Evolutionary conservation across 2,329 filamentous ascomycete species (phyloP), one percentile per base, ranked within the genome.

Genomic region (Aquanectria penicillioides): DNA sequence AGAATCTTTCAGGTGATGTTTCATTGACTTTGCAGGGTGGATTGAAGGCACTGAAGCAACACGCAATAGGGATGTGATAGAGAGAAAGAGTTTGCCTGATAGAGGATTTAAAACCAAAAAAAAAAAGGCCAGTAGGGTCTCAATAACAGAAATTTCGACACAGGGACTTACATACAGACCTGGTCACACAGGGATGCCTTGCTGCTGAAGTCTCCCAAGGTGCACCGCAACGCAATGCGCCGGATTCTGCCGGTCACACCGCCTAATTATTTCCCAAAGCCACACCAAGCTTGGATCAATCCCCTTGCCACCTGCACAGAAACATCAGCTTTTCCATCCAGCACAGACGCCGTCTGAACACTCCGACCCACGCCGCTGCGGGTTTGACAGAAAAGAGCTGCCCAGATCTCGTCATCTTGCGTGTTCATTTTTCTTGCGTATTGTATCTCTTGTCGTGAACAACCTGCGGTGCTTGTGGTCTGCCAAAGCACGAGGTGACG

Each of bases 211-310:
- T n/a, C n/a, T n/a, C n/a, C n/a, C n/a, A n/a, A n/a, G n/a, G n/a
- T n/a, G n/a, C n/a, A n/a, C n/a, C n/a, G n/a, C n/a, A n/a, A n/a
- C n/a, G n/a, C n/a, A n/a, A n/a, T n/a, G n/a, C n/a, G n/a, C n/a
- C 12, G 34, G 34, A 51, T 66, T 68, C 69, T 73, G 70, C 70
- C 69, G 17, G 15, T 5, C 60, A 63, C 69, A 75, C 73, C 73
- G 72, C 72, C 73, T 66, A 69, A 68, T 70, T 65, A 31, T 63
- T 57, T 41, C 37, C 31, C 44, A 33, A 36, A 54, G 48, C 28
- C 36, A 38, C 26, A 31, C 36, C 22, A 33, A 60, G 44, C 48
- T 60, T 51, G 20, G 31, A 17, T 57, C 34, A 38, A 23, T 47
- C 33, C 17, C 44, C 51, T 34, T 20, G 13, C 37, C 18, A n/a